phyloP scores from a whole-genome alignment of 106 monocot genomes.

The Triglochin maritima region DNA sequence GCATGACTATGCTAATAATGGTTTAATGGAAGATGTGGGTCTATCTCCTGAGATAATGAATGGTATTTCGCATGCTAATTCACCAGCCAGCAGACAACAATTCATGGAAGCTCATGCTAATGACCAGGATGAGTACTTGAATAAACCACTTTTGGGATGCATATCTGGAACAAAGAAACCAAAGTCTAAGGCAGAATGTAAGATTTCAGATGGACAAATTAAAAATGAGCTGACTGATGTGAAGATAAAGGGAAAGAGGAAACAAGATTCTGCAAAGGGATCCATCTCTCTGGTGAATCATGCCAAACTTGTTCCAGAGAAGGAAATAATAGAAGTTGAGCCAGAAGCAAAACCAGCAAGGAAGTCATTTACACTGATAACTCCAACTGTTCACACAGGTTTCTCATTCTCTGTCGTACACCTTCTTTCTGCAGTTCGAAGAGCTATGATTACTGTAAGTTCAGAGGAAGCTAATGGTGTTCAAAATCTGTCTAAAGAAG shows the following conservation, averaged over 20 bases:
- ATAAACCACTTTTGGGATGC: constrained; percentile 25
- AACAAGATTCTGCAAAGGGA: constrained; percentile 16
- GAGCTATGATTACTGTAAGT: constrained; percentile 54
- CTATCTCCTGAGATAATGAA: constrained; percentile 11
- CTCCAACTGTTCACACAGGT: constrained; percentile 75
- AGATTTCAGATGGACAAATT: constrained; percentile 16
- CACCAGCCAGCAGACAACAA: constrained; percentile 13
- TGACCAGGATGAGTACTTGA: constrained; percentile 22
- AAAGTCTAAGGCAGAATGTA: constrained; percentile 34
- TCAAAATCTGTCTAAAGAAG: constrained; percentile 15
- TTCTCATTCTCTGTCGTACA: constrained; percentile 97
- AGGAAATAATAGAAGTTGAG: constrained; percentile 2
- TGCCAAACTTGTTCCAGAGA: constrained; percentile 22
- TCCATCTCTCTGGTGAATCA: constrained; percentile 10
- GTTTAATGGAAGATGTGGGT: constrained; percentile 19
- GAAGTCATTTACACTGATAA: constrained; percentile 62
- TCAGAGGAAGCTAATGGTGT: constrained; percentile 28
- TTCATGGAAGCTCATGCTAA: constrained; percentile 2
- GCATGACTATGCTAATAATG: constrained; percentile 21
- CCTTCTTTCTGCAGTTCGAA: constrained; percentile 76
- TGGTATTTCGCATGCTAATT: constrained; percentile 5
- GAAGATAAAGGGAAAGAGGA: constrained; percentile 70
- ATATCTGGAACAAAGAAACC: constrained; percentile 41
- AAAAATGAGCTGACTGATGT: constrained; percentile 33
- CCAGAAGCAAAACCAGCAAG: constrained; percentile 33